Conservation (phyloP, 2,329 filamentous ascomycete genomes). For the Penicillium digitatum region DNA sequence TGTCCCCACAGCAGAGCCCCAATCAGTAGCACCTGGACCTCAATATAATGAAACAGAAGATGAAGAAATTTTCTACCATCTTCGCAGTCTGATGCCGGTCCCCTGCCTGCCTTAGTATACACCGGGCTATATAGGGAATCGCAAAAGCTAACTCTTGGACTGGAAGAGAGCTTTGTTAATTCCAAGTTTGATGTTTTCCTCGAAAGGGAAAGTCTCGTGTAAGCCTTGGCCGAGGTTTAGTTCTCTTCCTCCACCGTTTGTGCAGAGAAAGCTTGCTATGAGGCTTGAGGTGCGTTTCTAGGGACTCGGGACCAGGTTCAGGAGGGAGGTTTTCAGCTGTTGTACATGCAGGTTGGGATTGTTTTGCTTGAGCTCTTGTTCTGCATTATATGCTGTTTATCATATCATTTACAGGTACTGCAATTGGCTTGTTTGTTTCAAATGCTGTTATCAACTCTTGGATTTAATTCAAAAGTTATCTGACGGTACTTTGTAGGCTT, state of each 20-base stretch:
- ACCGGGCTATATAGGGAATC: not conserved
- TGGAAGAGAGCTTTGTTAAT: slow-evolving; percentile 19
- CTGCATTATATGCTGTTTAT: not conserved
- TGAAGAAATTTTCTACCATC: slow-evolving; percentile 22
- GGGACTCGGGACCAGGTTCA: not conserved
- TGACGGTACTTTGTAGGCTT: not conserved
- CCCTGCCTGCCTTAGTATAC: slow-evolving; percentile 9
- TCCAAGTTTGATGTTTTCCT: slow-evolving; percentile 7
- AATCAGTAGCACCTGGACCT: no score
- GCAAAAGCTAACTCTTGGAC: slow-evolving; percentile 2
- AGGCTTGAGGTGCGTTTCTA: slow-evolving; percentile 21
- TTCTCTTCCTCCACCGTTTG: slow-evolving; percentile 17
- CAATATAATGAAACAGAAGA: not conserved
- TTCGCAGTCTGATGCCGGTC: slow-evolving; percentile 21
- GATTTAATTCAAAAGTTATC: not conserved
- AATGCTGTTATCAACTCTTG: not conserved
- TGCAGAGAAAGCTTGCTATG: slow-evolving; percentile 9
- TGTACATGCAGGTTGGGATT: not conserved
- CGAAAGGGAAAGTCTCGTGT: slow-evolving; percentile 2
- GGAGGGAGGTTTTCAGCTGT: not conserved
- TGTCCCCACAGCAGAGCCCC: not conserved
- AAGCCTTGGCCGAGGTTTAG: slow-evolving; percentile 18
- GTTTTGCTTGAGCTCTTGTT: not conserved
- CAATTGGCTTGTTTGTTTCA: not conserved
- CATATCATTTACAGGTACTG: not conserved